Base-by-base conservation (phyloP, 257 asterid genomes). In the Osmanthus fragrans region DNA sequence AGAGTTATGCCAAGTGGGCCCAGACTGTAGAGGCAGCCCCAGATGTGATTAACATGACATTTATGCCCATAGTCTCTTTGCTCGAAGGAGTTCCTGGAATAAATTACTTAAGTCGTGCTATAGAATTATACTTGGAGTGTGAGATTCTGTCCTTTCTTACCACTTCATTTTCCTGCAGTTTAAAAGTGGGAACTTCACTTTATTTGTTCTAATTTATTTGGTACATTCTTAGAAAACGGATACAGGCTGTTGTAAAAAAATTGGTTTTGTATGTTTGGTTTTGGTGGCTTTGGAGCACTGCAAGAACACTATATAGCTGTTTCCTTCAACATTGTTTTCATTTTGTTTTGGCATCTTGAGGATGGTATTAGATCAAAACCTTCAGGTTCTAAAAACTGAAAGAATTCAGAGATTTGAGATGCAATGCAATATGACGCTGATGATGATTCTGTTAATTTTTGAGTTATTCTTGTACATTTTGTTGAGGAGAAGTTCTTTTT, bases 31-130 rank as follows among this genome's bases (percentile, higher is more conserved):
- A 93, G 82, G 85, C 87, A 19, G 90, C 99, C 16, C 99, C 99
- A 10, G 99, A 96, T 85, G 98, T 96, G 80, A 93, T 96, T 81
- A 91, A 90, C 82, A 93, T 96, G 99, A 90, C 97, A 32, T 96
- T 93, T 86, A 86, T 87, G 58, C 98, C 99, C 64, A 92, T 96
- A 64, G 93, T 90, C 25, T 88, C 91, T 51, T 89, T 93, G 88
- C 97, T 96, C 51, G 98, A 96, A 79, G 98, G 87, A 76, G 96
- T 90, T 29, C 87, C 97, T 21, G 99, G 97, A 72, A 86, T 92
- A 73, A 96, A 93, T 80, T 88, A 90, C 86, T 81, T 96, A 76
- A 71, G 89, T 39, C 99, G 98, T 36, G 99, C 99, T 49, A 93
- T 96, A 34, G 98, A 96, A 82, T 83, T 96, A 63, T 96, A 93